Evolutionary conservation across 495 filamentous ascomycete species (phyloP), one percentile per base, ranked within the genome.

Genomic region (Xylaria palmicola): DNA sequence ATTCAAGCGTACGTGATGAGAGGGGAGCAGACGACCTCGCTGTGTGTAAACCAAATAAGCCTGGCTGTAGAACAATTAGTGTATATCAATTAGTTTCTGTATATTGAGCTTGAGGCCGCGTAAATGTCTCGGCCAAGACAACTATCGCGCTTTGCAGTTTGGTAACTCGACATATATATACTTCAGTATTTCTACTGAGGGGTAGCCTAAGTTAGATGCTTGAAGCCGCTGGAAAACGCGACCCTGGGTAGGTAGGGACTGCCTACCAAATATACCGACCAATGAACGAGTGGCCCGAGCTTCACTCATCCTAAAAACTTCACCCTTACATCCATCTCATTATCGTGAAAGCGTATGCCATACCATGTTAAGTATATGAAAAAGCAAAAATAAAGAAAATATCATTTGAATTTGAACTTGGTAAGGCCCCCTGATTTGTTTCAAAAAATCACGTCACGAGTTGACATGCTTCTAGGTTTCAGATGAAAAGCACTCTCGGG

Each of bases 1-100:
- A 58, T 80, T 81, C 62, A 74, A 62, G 52, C 73, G 68, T 30
- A 67, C 58, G 40, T 20, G 8, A 34, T 10, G 6, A 3, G 41
- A 13, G 3, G 41, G 17, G 24, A 34, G 8, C 7, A 6, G 17
- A 12, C 27, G 2, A 22, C 12, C 4, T 9, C 47, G 10, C 17
- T 7, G 27, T 27, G n/a, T 37, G 13, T n/a, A 37, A 45, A 44
- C 37, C 34, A 51, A 29, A 59, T 32, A n/a, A 40, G 20, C 30
- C 39, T 54, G 40, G 24, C 29, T 53, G 40, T 29, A 48, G 40
- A 55, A 61, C 37, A 37, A 48, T 48, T n/a, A 61, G 26, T 47
- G 59, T 61, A 61, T 22, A 61, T 55, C 50, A 48, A 61, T 29
- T 13, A 48, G 34, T 47, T 37, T 27, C 36, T 67, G 47, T 55